Evolutionary conservation across 108 stramenopile genomes (phyloP), one percentile per base, ranked within the genome.

Genomic region (Nitzschia palea): DNA sequence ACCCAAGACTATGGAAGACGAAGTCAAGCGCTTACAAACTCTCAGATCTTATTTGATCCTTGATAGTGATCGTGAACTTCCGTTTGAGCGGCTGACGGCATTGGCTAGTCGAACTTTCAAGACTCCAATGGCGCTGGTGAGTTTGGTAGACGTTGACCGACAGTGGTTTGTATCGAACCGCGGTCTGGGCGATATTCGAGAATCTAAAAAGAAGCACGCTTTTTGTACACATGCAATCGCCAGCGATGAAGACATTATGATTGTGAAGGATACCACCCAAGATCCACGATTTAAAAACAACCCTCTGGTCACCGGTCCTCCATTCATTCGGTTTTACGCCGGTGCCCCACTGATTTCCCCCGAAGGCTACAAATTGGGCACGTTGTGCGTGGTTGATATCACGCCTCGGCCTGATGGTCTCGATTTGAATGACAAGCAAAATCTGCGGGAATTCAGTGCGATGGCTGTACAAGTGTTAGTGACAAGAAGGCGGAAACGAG

Each of bases 241-340:
- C 26, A 64, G 52, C 45, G 60, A 78, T 27, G 50, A 76, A 5
- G 82, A 84, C 48, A 20, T 85, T 2, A 65, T 95, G 37, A 74
- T 93, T 20, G 80, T 92, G 8, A 73, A 62, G 27, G 88, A 95
- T 55, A 83, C 91, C 2, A 42, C 74, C 26, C 40, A 78, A 18
- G 94, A 95, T 70, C 68, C 69, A 29, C 75, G 91, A 29, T 95
- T 95, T 65, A 51, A 44, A 22, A 62, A 78, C n/a, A 91, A 86
- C 77, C 74, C 81, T 28, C 64, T 92, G 36, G 91, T 93, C 3
- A 84, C 84, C 0, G 89, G 89, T 17, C 72, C 76, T n/a, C 91
- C 91, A 48, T 57, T 78, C 70, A 88, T 95, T 62, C 85, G 94
- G 10, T 92, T 95, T 65, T 93, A 95, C 57, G 94, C 90, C 0